Evolutionary conservation across 257 asterid genomes (phyloP).

Genomic region (Nicotiana otophora): DNA sequence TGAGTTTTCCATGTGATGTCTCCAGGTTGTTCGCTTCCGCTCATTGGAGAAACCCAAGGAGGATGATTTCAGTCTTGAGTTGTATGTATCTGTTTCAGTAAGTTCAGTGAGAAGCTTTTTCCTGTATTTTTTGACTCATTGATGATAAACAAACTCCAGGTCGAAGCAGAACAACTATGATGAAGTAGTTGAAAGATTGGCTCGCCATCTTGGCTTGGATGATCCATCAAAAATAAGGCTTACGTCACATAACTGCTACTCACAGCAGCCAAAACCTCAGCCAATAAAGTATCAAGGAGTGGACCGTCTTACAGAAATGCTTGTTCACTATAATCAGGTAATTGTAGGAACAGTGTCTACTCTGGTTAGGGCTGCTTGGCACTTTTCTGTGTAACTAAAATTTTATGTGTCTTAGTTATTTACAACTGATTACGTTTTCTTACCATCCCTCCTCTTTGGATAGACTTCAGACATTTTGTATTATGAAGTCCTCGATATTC

Average conservation of each 20-base stretch:
- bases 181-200: slow-evolving; percentile 53
- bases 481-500: slow-evolving; percentile 63
- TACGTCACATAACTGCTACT: slow-evolving; percentile 47
- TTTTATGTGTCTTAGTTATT: neutral
- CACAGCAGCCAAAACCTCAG: slow-evolving; percentile 56
- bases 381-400: neutral
- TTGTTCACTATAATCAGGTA: slow-evolving; percentile 47
- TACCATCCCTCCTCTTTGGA: slow-evolving; percentile 5
- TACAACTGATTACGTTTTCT: neutral
- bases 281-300: slow-evolving; percentile 57
- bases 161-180: slow-evolving; percentile 53
- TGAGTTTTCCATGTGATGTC: slow-evolving; percentile 1
- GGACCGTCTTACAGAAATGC: slow-evolving; percentile 49
- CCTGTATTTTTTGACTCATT: neutral
- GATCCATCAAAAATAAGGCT: slow-evolving; percentile 66
- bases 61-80: slow-evolving; percentile 42
- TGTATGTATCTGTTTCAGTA: slow-evolving; percentile 36
- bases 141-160: slow-evolving; percentile 20
- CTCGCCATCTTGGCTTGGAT: slow-evolving; percentile 41
- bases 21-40: slow-evolving; percentile 57
- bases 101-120: neutral
- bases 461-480: slow-evolving; percentile 54
- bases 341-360: neutral
- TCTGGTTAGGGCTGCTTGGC: neutral
- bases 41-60: slow-evolving; percentile 55